phyloP scores from a whole-genome alignment of 1,284 basidiomycete genomes.

The Ceratobasidium sp. region DNA sequence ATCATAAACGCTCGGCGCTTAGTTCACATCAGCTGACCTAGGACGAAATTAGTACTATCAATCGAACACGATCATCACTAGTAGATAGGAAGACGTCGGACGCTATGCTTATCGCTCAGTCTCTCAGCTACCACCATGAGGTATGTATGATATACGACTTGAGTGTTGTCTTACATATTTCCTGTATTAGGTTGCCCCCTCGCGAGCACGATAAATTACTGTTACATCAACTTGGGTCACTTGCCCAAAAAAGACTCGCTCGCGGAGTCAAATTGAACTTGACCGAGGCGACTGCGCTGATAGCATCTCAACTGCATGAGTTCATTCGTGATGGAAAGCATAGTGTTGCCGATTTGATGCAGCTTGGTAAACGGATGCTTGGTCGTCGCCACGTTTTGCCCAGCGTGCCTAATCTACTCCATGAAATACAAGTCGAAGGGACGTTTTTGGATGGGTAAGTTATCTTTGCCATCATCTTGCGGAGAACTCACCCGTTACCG shows the following conservation, averaged over 20 bases:
- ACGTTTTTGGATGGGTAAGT: constrained; percentile 85
- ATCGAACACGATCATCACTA: constrained; percentile 17
- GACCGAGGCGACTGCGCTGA: constrained; percentile 89
- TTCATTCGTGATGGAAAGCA: constrained; percentile 93
- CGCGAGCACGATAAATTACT: constrained; percentile 57
- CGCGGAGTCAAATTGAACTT: constrained; percentile 88
- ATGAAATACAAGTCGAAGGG: constrained; percentile 92
- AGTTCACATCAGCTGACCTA: neutral
- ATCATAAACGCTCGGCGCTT: constrained; percentile 4
- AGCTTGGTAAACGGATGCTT: constrained; percentile 87
- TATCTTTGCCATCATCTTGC: neutral
- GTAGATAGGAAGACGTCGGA: constrained; percentile 14
- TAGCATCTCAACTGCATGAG: constrained; percentile 92
- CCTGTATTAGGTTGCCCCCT: constrained; percentile 41
- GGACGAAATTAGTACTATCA: neutral
- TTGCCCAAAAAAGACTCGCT: constrained; percentile 95
- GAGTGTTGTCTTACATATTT: neutral
- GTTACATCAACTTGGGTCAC: constrained; percentile 72
- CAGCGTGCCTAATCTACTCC: constrained; percentile 70
- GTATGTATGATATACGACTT: neutral
- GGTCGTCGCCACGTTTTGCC: constrained; percentile 92
- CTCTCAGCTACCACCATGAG: constrained; percentile 32
- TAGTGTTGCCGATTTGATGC: constrained; percentile 91
- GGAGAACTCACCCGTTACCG: constrained; percentile 10
- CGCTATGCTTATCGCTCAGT: constrained; percentile 24